These are phyloP conservation scores for Globisporangium nodosum DNA, from an alignment of 352 stramenopile genomes.

Conservation along the genomic window DNA sequence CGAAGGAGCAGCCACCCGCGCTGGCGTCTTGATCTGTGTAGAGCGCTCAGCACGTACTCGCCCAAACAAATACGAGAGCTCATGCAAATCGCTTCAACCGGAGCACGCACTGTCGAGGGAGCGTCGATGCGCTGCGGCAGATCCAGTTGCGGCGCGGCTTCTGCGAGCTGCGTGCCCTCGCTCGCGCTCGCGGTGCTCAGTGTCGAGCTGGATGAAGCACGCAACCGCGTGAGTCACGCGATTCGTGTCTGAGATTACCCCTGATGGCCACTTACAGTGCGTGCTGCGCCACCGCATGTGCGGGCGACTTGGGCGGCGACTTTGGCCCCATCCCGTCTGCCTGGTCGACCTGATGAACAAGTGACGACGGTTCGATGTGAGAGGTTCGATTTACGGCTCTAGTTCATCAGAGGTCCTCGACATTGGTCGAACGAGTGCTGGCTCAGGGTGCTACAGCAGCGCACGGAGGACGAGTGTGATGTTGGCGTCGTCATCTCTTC, in stretches of 20 bases:
- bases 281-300: slow-evolving; percentile 10
- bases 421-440: too few relatives aligned
- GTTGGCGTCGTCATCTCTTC: background rate
- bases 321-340: slow-evolving; percentile 5
- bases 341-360: background rate
- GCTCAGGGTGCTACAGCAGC: too few relatives aligned
- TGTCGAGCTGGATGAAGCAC: slow-evolving; percentile 25
- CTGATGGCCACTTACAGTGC: slow-evolving; percentile 14
- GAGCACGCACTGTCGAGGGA: slow-evolving; percentile 38
- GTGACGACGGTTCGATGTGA: background rate
- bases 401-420: too few relatives aligned
- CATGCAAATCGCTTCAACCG: background rate
- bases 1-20: slow-evolving; percentile 35
- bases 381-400: too few relatives aligned
- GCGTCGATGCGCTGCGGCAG: slow-evolving; percentile 73
- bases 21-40: slow-evolving; percentile 68
- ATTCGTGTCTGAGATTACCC: too few relatives aligned
- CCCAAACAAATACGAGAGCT: too few relatives aligned
- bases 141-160: slow-evolving; percentile 70
- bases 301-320: slow-evolving; percentile 40
- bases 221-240: background rate
- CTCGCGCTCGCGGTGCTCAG: slow-evolving; percentile 45
- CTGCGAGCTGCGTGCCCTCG: slow-evolving; percentile 73
- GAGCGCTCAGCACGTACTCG: background rate
- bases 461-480: background rate